Evolutionary conservation across 1,284 basidiomycete genomes (phyloP), one percentile per base, ranked within the genome.

Genomic region (Thecaphora thlaspeos): DNA sequence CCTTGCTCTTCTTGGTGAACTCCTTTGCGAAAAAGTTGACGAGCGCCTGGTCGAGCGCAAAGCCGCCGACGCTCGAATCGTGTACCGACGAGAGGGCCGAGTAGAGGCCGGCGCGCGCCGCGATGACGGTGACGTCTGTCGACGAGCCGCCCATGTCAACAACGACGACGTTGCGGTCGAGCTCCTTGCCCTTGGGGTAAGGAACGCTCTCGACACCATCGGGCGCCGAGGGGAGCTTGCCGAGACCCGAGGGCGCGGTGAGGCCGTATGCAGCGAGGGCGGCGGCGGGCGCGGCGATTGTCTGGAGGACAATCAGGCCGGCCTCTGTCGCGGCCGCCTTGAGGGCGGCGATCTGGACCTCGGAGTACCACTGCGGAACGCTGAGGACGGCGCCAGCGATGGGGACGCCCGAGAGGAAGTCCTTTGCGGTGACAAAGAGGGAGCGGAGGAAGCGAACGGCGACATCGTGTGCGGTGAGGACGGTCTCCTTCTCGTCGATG

Each of bases 1-100:
- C 84, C 80, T 93, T 93, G 37, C 88, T 92, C 83, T 97, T 98
- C 80, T 97, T 97, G 49, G 90, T 90, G 79, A 98, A 98, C 74
- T 98, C 94, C 78, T 93, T 89, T 49, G 90, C 87, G 79, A 98
- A 96, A 82, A 89, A 90, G 57, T 88, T 86, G 81, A 96, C 86
- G 40, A 97, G 83, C 68, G 87, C 85, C 51, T 86, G 84, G 80
- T 93, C 91, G 71, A 92, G 86, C 50, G 84, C 82, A 61, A 86
- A 83, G 0, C 85, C 86, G 57, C 83, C 83, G 39, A 84, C 77
- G 54, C 78, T 77, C 70, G 80, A 66, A 61, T 84, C 81, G 61
- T 81, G 72, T 28, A 79, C 80, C 65, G 80, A 80, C 57, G 80
- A 77, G 51, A 84, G 80, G 41, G 81, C 79, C 43, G 82, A 80